phyloP scores from a whole-genome alignment of 192 early-diverging fungal species.

The Gamsiella multidivaricata region DNA sequence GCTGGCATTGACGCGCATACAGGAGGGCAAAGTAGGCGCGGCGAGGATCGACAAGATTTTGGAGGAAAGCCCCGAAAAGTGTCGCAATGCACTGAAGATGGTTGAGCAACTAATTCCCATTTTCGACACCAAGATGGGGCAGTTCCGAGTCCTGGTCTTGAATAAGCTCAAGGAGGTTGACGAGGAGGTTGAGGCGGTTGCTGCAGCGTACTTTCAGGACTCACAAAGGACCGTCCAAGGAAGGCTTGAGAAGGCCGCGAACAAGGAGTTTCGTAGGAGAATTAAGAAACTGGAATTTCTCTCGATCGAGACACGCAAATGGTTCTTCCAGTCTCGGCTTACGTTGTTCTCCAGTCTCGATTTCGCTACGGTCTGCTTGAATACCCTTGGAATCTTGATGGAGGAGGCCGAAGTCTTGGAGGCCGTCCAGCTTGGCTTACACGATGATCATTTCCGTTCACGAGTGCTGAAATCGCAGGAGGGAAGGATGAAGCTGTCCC shows the following conservation, averaged over 20 bases:
- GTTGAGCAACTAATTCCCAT: slow-evolving; percentile 52
- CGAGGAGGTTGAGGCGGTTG: slow-evolving; percentile 52
- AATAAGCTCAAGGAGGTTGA: slow-evolving; percentile 55
- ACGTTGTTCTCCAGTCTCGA: slow-evolving; percentile 66
- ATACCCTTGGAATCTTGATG: slow-evolving; percentile 76
- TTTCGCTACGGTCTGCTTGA: slow-evolving; percentile 64
- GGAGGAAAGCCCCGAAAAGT: slow-evolving; percentile 50
- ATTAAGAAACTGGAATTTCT: slow-evolving; percentile 72
- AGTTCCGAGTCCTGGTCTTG: slow-evolving; percentile 43
- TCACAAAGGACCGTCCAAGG: slow-evolving; percentile 63
- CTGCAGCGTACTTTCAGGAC: slow-evolving; percentile 42
- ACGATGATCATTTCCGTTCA: slow-evolving; percentile 57
- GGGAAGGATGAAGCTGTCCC: slow-evolving; percentile 69
- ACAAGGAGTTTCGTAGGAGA: slow-evolving; percentile 77
- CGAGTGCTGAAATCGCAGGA: slow-evolving; percentile 70
- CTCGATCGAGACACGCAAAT: slow-evolving; percentile 66
- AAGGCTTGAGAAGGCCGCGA: slow-evolving; percentile 66
- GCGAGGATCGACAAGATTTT: slow-evolving; percentile 46
- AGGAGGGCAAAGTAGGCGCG: slow-evolving; percentile 45
- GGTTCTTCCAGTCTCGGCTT: slow-evolving; percentile 67
- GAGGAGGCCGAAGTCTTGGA: slow-evolving; percentile 81
- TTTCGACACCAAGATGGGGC: slow-evolving; percentile 51
- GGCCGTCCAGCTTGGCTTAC: slow-evolving; percentile 62
- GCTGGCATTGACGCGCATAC: slow-evolving; percentile 42
- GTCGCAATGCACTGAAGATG: slow-evolving; percentile 40